Percentiles rank a stretch among this genome's conserved stretches.
phyloP scores from a whole-genome alignment of 495 filamentous ascomycete species.

The Trichoderma reesei region DNA sequence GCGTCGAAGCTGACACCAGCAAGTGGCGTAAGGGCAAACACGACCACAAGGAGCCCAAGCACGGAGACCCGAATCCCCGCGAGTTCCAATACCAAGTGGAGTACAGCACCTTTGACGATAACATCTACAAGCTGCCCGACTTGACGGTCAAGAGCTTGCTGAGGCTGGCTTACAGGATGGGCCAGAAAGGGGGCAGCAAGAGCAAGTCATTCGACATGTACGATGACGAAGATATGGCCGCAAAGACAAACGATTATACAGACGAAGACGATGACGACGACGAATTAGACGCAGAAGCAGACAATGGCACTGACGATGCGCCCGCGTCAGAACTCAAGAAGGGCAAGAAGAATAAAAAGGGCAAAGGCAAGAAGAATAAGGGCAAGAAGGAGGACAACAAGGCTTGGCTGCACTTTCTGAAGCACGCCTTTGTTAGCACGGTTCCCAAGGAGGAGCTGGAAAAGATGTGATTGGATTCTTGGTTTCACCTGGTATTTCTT shows the following conservation, averaged over 20 bases:
- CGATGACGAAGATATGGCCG: not conserved
- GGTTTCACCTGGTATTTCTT: not conserved
- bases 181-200: conserved; percentile 31
- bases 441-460: conserved; percentile 50
- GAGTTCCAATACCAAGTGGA: conserved; percentile 71
- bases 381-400: conserved; percentile 42
- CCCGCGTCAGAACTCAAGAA: conserved; percentile 16
- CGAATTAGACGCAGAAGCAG: conserved; percentile 9
- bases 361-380: conserved; percentile 24
- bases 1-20: conserved; percentile 15
- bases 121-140: conserved; percentile 65
- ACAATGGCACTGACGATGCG: conserved; percentile 16
- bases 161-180: conserved; percentile 69
- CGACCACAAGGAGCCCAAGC: conserved; percentile 42
- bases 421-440: conserved; percentile 70
- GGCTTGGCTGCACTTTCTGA: conserved; percentile 67
- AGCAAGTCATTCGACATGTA: conserved; percentile 6
- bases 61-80: conserved; percentile 43
- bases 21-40: conserved; percentile 46
- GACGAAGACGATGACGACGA: conserved; percentile 18
- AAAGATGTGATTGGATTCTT: conserved; percentile 17
- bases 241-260: conserved; percentile 5
- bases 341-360: conserved; percentile 23
- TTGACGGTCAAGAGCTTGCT: conserved; percentile 78
- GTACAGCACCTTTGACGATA: conserved; percentile 71